These are phyloP conservation scores for Veloboletus limbatus DNA, from an alignment of 1,284 basidiomycete species.

Conservation along the genomic window DNA sequence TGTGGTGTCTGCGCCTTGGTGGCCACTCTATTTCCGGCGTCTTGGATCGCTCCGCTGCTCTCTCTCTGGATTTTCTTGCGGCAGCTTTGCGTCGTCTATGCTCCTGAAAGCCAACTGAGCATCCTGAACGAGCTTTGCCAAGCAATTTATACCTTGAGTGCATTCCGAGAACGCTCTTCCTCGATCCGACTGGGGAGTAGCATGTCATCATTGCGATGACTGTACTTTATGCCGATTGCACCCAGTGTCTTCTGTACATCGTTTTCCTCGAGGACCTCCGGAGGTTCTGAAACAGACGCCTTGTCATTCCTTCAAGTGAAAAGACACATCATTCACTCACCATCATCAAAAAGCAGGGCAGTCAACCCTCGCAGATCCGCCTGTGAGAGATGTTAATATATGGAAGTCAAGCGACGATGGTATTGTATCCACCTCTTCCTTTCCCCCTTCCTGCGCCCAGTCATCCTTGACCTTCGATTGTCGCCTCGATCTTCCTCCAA, in stretches of 20 bases:
- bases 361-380: slow-evolving; percentile 60
- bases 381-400: slow-evolving; percentile 32
- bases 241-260: slow-evolving; percentile 57
- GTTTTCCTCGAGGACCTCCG: slow-evolving; percentile 35
- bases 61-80: slow-evolving; percentile 27
- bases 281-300: slow-evolving; percentile 30
- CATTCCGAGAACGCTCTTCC: slow-evolving; percentile 53
- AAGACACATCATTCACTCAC: slow-evolving; percentile 33
- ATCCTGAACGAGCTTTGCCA: not conserved
- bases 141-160: slow-evolving; percentile 45
- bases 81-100: slow-evolving; percentile 31
- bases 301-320: not conserved
- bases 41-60: slow-evolving; percentile 16
- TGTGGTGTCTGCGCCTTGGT: slow-evolving; percentile 58
- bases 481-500: slow-evolving; percentile 45
- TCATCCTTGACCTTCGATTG: slow-evolving; percentile 40
- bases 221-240: slow-evolving; percentile 62
- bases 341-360: slow-evolving; percentile 67
- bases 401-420: not conserved
- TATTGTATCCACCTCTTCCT: slow-evolving; percentile 47
- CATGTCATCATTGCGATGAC: slow-evolving; percentile 69
- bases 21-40: slow-evolving; percentile 55
- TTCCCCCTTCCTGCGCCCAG: slow-evolving; percentile 46
- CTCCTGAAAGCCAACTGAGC: slow-evolving; percentile 22
- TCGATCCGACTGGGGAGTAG: slow-evolving; percentile 67